Base-by-base conservation (phyloP, 768 basidiomycete species). In the Mycena metata region DNA sequence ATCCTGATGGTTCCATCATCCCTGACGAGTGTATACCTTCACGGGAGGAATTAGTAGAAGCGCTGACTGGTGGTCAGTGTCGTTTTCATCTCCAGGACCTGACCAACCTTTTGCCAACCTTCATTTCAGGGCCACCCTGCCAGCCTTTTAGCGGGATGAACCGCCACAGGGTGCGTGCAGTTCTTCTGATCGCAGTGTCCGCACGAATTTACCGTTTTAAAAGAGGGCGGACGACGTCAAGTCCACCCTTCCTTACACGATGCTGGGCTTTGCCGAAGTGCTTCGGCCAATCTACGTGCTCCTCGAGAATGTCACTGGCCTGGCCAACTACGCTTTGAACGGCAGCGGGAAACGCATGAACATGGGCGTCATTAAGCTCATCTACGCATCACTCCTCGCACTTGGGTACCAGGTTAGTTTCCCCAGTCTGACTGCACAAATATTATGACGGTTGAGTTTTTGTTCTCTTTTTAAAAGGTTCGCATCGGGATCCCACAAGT, bases 401-500 rank as follows among this genome's bases (percentile, higher is more conserved):
- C 76, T 88, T 5, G 85, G 85, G 83, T 87, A 72, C 39, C 87
- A 88, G 74, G 81, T 78, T 3, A 80, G 79, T n/a, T n/a, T n/a
- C n/a, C n/a, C n/a, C n/a, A n/a, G n/a, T n/a, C n/a, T n/a, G n/a
- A n/a, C n/a, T n/a, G n/a, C n/a, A n/a, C n/a, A n/a, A n/a, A n/a
- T n/a, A n/a, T n/a, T n/a, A n/a, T n/a, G n/a, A n/a, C n/a, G n/a
- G n/a, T n/a, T n/a, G n/a, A n/a, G n/a, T n/a, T n/a, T n/a, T n/a
- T n/a, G n/a, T n/a, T n/a, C n/a, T n/a, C n/a, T n/a, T n/a, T n/a
- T n/a, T n/a, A n/a, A n/a, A n/a, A n/a, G n/a, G n/a, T n/a, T n/a
- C n/a, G n/a, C n/a, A n/a, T n/a, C n/a, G n/a, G n/a, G n/a, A 77
- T 86, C 24, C 78, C 88, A 8, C 84, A 88, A 61, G 84, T 86